phyloP scores from a whole-genome alignment of 164 flowering plant genomes.

The Dillenia turbinata region DNA sequence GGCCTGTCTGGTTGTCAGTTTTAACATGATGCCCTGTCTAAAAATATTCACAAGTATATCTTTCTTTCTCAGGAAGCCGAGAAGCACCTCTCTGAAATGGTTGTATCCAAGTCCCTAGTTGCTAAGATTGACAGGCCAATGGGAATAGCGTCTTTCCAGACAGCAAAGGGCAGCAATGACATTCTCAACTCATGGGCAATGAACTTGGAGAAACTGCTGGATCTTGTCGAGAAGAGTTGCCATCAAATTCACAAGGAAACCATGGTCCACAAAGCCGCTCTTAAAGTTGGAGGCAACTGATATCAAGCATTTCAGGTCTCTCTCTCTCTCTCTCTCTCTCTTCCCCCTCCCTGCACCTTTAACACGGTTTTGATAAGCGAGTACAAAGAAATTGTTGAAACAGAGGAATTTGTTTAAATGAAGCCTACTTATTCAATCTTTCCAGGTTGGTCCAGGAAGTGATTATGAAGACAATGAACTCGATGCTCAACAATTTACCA shows the following conservation, averaged over 20 bases:
- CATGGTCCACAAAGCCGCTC: constrained; percentile 88
- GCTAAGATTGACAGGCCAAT: constrained; percentile 90
- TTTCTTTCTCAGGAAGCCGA: constrained; percentile 66
- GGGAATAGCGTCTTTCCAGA: constrained; percentile 76
- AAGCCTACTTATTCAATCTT: neutral
- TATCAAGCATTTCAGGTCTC: neutral
- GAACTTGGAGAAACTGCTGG: constrained; percentile 93
- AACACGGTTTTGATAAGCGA: too few species aligned
- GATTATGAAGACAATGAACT: neutral
- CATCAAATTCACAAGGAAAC: constrained; percentile 98
- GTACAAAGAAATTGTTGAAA: too few species aligned
- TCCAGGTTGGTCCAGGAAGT: constrained; percentile 4
- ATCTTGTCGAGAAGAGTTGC: constrained; percentile 97
- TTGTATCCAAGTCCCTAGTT: constrained; percentile 73
- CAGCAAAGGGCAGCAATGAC: constrained; percentile 83
- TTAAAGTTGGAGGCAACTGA: constrained; percentile 42
- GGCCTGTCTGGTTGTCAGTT: too few species aligned
- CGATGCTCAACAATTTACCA: neutral
- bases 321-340: neutral
- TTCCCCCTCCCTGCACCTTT: neutral
- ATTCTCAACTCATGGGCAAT: constrained; percentile 85
- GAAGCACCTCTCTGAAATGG: constrained; percentile 95
- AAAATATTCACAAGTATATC: too few species aligned
- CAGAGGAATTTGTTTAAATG: too few species aligned
- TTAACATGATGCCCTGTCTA: too few species aligned